These are phyloP conservation scores for Huiozyma naganishii DNA, from an alignment of 805 yeast genomes.

Conservation along the genomic window DNA sequence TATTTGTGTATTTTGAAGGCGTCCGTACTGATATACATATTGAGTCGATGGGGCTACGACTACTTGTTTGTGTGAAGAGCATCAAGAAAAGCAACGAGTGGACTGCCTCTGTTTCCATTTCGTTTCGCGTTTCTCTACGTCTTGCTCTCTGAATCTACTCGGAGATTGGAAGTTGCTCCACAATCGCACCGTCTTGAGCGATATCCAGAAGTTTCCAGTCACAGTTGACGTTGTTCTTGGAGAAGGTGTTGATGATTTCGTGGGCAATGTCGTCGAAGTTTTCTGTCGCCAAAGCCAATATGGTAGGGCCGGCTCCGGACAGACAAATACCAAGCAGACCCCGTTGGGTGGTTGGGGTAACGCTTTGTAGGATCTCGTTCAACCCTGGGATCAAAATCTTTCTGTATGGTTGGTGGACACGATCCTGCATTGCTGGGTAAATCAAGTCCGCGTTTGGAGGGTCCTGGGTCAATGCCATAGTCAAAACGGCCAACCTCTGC, in stretches of 20 bases:
- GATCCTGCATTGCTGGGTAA: conserved; percentile 93
- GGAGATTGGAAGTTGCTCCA: conserved; percentile 12
- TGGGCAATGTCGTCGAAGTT: conserved; percentile 76
- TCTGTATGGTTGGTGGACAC: conserved; percentile 95
- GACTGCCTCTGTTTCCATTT: too few relatives aligned
- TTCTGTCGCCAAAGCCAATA: conserved; percentile 82
- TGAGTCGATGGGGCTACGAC: too few relatives aligned
- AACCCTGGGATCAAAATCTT: conserved; percentile 86
- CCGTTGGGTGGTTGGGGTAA: conserved; percentile 72
- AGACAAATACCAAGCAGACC: conserved; percentile 90
- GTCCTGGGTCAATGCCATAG: conserved; percentile 79
- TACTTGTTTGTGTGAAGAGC: too few relatives aligned
- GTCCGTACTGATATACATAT: too few relatives aligned
- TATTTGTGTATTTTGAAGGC: too few relatives aligned
- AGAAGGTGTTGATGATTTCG: conserved; percentile 61
- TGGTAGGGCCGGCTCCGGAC: conserved; percentile 98
- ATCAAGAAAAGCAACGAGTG: too few relatives aligned
- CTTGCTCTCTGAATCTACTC: too few relatives aligned
- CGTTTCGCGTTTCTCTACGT: too few relatives aligned
- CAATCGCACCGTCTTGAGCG: conserved; percentile 80
- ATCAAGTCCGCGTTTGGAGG: conserved; percentile 77
- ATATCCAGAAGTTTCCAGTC: conserved; percentile 76
- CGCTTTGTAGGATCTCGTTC: conserved; percentile 61
- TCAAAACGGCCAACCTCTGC: conserved; percentile 85
- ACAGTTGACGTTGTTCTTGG: conserved; percentile 56